Evolutionary conservation across 2,329 filamentous ascomycete genomes (phyloP).

Genomic region (Sordariomycetes sp.): DNA sequence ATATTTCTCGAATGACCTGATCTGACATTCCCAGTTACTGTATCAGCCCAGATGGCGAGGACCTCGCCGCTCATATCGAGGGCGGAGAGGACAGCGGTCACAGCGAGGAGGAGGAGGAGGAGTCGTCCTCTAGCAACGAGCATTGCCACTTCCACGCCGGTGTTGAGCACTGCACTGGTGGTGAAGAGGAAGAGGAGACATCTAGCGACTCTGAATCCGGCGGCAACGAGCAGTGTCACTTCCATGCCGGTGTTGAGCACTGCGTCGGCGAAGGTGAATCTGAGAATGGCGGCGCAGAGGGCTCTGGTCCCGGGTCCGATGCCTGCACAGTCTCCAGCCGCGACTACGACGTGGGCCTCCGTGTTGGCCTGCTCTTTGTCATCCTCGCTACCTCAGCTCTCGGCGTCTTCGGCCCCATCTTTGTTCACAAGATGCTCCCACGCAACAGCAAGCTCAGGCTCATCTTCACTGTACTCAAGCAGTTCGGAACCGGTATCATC

Average conservation of each 20-base stretch:
- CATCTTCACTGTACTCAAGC: constrained; percentile 57
- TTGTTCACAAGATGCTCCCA: constrained; percentile 49
- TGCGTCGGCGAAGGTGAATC: constrained; percentile 43
- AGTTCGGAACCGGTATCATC: constrained; percentile 66
- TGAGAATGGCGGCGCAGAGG: constrained; percentile 23
- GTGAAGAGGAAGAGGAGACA: constrained; percentile 23
- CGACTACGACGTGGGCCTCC: constrained; percentile 59
- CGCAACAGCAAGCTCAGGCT: constrained; percentile 33
- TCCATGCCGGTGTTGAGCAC: constrained; percentile 67
- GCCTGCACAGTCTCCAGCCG: constrained; percentile 36
- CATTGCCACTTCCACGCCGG: constrained; percentile 69
- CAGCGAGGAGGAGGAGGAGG: constrained; percentile 11
- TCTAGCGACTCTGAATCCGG: constrained; percentile 8
- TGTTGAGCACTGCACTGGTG: constrained; percentile 55
- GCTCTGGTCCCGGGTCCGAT: not conserved
- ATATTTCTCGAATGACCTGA: not conserved
- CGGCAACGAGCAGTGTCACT: constrained; percentile 49
- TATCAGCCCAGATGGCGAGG: constrained; percentile 46
- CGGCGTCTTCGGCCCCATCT: constrained; percentile 58
- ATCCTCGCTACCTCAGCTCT: constrained; percentile 60
- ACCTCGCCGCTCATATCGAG: constrained; percentile 45
- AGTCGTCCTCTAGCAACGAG: constrained; percentile 15
- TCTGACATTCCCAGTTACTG: constrained; percentile 41
- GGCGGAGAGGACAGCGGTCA: constrained; percentile 12
- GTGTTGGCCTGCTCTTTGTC: constrained; percentile 64